Conservation (phyloP, 352 stramenopile species). For the Elongisporangium anandrum region DNA sequence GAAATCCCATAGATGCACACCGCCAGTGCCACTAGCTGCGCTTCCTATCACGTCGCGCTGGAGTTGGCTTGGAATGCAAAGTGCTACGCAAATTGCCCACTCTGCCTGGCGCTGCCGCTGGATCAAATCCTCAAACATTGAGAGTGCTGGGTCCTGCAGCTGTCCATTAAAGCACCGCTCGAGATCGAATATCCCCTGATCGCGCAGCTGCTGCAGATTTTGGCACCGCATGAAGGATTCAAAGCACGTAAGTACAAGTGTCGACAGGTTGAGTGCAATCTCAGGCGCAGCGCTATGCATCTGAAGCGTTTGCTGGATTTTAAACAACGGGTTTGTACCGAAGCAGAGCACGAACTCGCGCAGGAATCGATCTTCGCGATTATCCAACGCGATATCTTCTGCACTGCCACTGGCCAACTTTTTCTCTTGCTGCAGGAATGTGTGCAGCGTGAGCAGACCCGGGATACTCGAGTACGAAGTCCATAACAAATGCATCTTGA, state of each 20-base stretch:
- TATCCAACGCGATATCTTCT: slow-evolving; percentile 16
- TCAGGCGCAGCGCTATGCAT: slow-evolving; percentile 25
- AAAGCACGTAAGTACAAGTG: slow-evolving; percentile 54
- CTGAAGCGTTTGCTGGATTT: slow-evolving; percentile 57
- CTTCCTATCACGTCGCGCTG: slow-evolving; percentile 2
- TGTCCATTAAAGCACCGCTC: slow-evolving; percentile 21
- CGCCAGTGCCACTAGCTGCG: not conserved
- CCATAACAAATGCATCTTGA: slow-evolving; percentile 62
- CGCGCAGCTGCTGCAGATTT: slow-evolving; percentile 47
- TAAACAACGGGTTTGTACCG: slow-evolving; percentile 42
- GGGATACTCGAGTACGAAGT: slow-evolving; percentile 38
- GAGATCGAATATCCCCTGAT: slow-evolving; percentile 44
- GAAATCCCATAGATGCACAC: slow-evolving; percentile 50
- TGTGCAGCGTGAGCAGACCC: slow-evolving; percentile 42
- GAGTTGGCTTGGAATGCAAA: slow-evolving; percentile 46
- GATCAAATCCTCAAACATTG: slow-evolving; percentile 21
- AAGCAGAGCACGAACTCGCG: slow-evolving; percentile 62
- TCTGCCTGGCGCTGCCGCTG: slow-evolving; percentile 19
- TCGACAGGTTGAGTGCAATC: slow-evolving; percentile 22
- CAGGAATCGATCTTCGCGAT: slow-evolving; percentile 22
- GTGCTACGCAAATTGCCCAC: slow-evolving; percentile 53
- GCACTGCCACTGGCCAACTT: slow-evolving; percentile 15
- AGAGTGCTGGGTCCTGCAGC: slow-evolving; percentile 7
- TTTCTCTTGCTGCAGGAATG: slow-evolving; percentile 22
- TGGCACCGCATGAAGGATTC: slow-evolving; percentile 37